Base-by-base conservation (phyloP, 78 protist genomes). In the Pigoraptor vietnamica region DNA sequence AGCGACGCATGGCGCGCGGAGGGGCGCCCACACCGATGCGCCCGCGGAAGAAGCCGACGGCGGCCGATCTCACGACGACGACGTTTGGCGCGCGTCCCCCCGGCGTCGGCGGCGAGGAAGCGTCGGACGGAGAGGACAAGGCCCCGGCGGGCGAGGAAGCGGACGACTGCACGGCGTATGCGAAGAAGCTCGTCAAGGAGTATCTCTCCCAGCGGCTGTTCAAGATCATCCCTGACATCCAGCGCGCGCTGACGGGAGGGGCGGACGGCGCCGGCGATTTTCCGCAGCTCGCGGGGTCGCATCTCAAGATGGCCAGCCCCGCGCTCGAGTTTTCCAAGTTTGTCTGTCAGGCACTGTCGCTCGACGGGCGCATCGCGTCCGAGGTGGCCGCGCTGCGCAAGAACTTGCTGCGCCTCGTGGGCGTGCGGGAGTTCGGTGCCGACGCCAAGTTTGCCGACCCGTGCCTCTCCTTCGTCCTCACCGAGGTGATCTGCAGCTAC, bases 401-500 rank as follows among this genome's bases (percentile, higher is more conserved):
- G 35, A 92, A 87, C 33, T 88, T 96, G 34, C 90, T 96, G 86
- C 34, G 40, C 24, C 82, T 95, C 29, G 40, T 95, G 37, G 81
- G 79, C 29, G 94, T 94, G 21, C 55, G 92, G 32, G 98, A 93
- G 67, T 97, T 96, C 89, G 81, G 97, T 29, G 36, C 14, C 39
- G 95, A 93, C 40, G 94, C 97, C 1, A 33, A 36, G 55, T 95
- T 93, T 87, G 84, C 36, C 38, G 89, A 96, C 87, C 96, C 96
- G 25, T 94, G 94, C 89, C 37, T 81, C 0, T 67, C 97, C 23
- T 96, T 39, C 82, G 55, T 48, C 14, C 56, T 97, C 33, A 90
- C 92, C 0, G 95, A 97, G 40, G 96, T 97, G 24, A 89, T 94
- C 40, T 97, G 98, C 92, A 23, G 92, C 2, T 90, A 35, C 81